Evolutionary conservation across 331 rosid genomes (phyloP).

Genomic region (Rosa hybrid): DNA sequence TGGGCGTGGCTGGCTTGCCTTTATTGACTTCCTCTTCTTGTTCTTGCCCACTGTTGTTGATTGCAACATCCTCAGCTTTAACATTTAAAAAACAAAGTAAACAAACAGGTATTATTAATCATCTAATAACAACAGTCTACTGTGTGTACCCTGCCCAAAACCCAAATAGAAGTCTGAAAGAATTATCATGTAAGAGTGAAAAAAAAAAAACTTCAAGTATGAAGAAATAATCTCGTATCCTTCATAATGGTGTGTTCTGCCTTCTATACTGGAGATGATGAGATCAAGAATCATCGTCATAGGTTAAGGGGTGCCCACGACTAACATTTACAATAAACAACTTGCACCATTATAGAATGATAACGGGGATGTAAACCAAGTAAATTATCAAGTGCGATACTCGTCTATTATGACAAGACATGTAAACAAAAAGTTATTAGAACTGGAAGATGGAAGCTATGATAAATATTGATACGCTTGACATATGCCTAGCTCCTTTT

Average conservation of each 20-base stretch:
- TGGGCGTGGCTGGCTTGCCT: background rate
- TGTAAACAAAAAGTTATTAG: background rate
- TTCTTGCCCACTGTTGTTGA: background rate
- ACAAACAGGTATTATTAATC: background rate
- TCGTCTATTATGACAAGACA: too few species aligned
- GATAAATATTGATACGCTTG: background rate
- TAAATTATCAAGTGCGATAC: background rate
- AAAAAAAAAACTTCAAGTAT: background rate
- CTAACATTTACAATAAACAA: background rate
- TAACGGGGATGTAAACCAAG: background rate
- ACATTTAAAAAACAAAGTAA: background rate
- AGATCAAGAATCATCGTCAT: background rate
- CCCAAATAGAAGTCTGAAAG: background rate
- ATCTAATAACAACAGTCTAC: background rate
- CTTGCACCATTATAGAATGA: background rate
- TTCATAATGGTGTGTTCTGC: background rate
- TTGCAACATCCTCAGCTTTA: background rate
- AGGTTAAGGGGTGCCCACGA: background rate
- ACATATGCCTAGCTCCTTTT: background rate
- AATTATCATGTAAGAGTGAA: background rate
- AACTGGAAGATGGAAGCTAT: background rate
- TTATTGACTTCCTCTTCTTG: background rate
- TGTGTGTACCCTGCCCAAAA: background rate
- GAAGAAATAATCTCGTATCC: background rate
- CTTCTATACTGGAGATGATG: background rate